Evolutionary conservation across 2,329 filamentous ascomycete species (phyloP), one percentile per base, ranked within the genome.

Genomic region (Aspergillus sp.): DNA sequence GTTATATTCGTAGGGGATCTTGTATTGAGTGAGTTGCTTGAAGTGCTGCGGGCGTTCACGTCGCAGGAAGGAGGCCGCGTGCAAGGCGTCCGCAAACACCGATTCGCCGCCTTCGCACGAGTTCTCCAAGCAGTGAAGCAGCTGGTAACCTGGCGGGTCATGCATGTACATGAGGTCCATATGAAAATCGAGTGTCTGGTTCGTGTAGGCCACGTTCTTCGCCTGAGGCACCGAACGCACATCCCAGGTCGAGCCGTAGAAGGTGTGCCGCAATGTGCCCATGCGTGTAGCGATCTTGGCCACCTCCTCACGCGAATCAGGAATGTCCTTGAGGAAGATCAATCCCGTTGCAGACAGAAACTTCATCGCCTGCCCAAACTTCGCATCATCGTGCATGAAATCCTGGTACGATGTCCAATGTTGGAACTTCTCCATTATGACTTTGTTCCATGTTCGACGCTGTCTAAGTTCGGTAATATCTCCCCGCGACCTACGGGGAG

Each of bases 181-280:
- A 70, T 98, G 93, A 42, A 96, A 82, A 10, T 86, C 87, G 1
- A 97, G 80, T 59, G 83, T 83, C 42, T 83, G 77, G 59, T 79
- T 83, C 1, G 91, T 96, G 69, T 97, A 89, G 7, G 93, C 91
- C 3, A 96, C 86, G 63, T 97, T 97, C 62, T 91, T 89, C 27
- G 90, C 88, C 46, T 87, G 66, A 1, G 85, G 83, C 45, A 94
- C 85, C 3, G 83, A 88, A 45, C 82, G 80, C 8, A 97, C 91
- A 66, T 96, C 86, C 82, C 90, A 97, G 0, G 88, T 94, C 56
- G 77, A 74, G 38, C 93, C 93, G 66, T 97, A 97, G 62, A 97
- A 93, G 5, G 90, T 93, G 57, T 88, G 82, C 59, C 88, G 85
- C 28, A 96, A 70, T 32, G 79, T 79, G 1, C 89, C 90, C 49